Evolutionary conservation across 2,329 filamentous ascomycete genomes (phyloP).

Genomic region (Colletotrichum sp.): DNA sequence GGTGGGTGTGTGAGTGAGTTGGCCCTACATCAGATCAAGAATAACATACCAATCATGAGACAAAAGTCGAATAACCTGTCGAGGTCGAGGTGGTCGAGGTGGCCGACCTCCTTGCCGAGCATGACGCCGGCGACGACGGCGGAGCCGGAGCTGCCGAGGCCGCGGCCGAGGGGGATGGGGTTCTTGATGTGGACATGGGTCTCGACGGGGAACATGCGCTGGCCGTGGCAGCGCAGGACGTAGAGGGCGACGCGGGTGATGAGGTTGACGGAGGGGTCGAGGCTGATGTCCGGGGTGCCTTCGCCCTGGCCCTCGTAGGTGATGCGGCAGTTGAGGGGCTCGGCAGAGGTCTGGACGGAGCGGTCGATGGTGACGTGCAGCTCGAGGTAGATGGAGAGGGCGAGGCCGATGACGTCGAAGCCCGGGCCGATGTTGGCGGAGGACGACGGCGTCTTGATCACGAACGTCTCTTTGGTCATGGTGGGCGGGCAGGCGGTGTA

Average conservation of each 20-base stretch:
- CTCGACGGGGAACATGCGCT: constrained; percentile 81
- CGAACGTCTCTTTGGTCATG: constrained; percentile 61
- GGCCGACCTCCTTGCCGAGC: constrained; percentile 87
- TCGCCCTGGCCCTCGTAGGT: constrained; percentile 87
- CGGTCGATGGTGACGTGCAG: constrained; percentile 80
- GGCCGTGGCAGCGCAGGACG: constrained; percentile 89
- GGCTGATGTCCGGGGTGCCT: constrained; percentile 74
- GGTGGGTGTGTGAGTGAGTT: background rate
- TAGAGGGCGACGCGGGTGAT: constrained; percentile 95
- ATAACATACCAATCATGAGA: constrained; percentile 81
- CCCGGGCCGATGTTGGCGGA: constrained; percentile 97
- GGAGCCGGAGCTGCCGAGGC: constrained; percentile 92
- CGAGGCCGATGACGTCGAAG: constrained; percentile 97
- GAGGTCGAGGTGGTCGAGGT: constrained; percentile 69
- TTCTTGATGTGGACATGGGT: constrained; percentile 96
- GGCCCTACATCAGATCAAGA: background rate
- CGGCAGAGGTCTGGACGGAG: constrained; percentile 54
- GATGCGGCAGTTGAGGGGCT: constrained; percentile 83
- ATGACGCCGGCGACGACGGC: constrained; percentile 96
- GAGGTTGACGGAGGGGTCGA: constrained; percentile 87
- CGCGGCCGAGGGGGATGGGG: constrained; percentile 90
- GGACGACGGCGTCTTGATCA: constrained; percentile 86
- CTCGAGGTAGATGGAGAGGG: constrained; percentile 92
- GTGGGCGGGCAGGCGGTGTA: background rate
- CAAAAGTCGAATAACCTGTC: constrained; percentile 93